Evolutionary conservation across 805 yeast species (phyloP).

Genomic region (Metschnikowia sp.): DNA sequence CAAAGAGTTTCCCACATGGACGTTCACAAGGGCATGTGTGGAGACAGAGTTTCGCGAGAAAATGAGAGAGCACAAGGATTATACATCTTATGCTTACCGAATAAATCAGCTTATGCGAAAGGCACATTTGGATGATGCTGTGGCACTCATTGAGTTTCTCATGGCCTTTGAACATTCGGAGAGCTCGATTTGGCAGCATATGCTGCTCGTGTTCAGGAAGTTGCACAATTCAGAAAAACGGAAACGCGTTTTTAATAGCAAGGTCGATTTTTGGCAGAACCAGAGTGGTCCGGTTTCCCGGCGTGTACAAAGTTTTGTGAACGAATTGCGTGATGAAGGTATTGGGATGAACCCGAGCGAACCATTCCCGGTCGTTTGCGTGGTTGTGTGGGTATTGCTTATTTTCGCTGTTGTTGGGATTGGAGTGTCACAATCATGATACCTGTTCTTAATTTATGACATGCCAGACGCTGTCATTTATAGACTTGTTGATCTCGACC

Average conservation of each 20-base stretch:
- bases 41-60: neutral
- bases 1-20: neutral
- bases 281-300: neutral
- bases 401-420: too few relatives aligned
- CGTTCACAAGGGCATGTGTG: neutral
- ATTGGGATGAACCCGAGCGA: neutral
- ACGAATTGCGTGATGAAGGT: neutral
- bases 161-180: constrained; percentile 1
- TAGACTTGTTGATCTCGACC: too few relatives aligned
- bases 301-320: neutral
- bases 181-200: neutral
- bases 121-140: neutral
- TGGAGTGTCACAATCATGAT: too few relatives aligned
- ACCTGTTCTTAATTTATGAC: too few relatives aligned
- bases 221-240: neutral
- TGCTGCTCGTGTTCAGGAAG: neutral
- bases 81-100: neutral
- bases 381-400: too few relatives aligned
- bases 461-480: too few relatives aligned
- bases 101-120: neutral
- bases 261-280: neutral
- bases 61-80: neutral
- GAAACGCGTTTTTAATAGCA: neutral
- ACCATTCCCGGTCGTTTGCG: too few relatives aligned
- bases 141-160: neutral